Conservation (phyloP, 495 filamentous ascomycete genomes). For the Pseudotulostoma volvatum region DNA sequence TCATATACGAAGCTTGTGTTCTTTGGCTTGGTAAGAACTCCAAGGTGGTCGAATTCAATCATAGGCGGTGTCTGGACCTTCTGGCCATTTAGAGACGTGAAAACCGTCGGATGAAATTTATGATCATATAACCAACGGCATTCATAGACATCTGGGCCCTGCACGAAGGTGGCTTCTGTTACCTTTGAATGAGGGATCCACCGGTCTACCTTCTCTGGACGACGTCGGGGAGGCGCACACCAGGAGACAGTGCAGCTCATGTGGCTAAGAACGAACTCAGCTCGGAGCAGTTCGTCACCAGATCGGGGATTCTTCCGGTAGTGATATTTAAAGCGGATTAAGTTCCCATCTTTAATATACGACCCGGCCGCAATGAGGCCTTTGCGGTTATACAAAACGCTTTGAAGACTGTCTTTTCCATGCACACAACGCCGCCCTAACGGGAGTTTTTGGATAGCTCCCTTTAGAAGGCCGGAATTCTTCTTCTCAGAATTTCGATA, state of each 20-base stretch:
- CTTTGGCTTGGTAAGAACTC: constrained; percentile 37
- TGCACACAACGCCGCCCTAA: constrained; percentile 31
- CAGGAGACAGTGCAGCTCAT: constrained; percentile 41
- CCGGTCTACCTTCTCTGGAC: constrained; percentile 35
- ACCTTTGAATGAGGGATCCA: constrained; percentile 47
- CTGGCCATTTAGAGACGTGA: constrained; percentile 40
- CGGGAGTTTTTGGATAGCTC: constrained; percentile 22
- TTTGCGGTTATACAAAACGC: constrained; percentile 37
- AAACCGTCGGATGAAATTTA: constrained; percentile 43
- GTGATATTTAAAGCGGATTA: constrained; percentile 39
- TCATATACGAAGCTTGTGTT: constrained; percentile 38
- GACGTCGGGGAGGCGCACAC: constrained; percentile 37
- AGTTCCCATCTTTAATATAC: constrained; percentile 36
- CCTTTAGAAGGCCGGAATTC: constrained; percentile 15
- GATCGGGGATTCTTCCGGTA: constrained; percentile 41
- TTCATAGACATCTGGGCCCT: constrained; percentile 37
- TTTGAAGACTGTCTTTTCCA: constrained; percentile 30
- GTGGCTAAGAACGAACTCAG: constrained; percentile 38
- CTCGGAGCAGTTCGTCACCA: constrained; percentile 40
- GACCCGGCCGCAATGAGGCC: constrained; percentile 39
- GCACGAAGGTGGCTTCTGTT: constrained; percentile 40
- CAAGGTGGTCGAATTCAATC: constrained; percentile 40
- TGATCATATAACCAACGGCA: constrained; percentile 44
- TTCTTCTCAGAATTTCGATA: constrained; percentile 22
- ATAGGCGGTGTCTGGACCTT: constrained; percentile 40